Conservation (phyloP, 805 yeast genomes). For the Candida wancherniae region DNA sequence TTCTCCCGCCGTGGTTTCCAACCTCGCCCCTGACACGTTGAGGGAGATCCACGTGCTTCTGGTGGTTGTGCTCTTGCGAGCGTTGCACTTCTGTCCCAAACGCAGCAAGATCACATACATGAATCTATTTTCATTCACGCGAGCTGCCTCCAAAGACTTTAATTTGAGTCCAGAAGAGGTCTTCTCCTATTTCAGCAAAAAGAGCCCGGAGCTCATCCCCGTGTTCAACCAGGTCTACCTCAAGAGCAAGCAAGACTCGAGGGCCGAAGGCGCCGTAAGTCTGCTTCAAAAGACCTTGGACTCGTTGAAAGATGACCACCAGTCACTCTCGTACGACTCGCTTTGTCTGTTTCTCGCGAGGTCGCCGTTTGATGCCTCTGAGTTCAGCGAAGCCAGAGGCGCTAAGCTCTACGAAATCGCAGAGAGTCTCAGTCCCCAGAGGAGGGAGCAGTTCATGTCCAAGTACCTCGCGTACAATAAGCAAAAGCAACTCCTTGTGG, state of each 20-base stretch:
- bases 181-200: background rate
- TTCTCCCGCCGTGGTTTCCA: constrained; percentile 1
- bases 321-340: constrained; percentile 17
- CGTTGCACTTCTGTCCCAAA: background rate
- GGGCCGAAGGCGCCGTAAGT: background rate
- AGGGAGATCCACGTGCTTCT: constrained; percentile 3
- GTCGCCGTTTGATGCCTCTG: constrained; percentile 12
- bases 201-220: constrained; percentile 2
- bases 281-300: constrained; percentile 9
- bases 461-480: constrained; percentile 22
- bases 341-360: constrained; percentile 22
- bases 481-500: constrained; percentile 27
- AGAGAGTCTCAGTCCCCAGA: constrained; percentile 13
- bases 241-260: background rate
- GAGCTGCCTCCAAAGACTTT: background rate
- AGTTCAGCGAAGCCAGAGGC: constrained; percentile 3
- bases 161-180: background rate
- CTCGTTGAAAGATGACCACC: constrained; percentile 14
- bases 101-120: constrained; percentile 1
- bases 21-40: background rate
- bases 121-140: constrained; percentile 2
- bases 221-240: constrained; percentile 7
- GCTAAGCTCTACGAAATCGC: constrained; percentile 18
- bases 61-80: constrained; percentile 2
- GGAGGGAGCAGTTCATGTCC: constrained; percentile 19